phyloP scores from a whole-genome alignment of 345 rosid genomes.

The Lepidium africanum region DNA sequence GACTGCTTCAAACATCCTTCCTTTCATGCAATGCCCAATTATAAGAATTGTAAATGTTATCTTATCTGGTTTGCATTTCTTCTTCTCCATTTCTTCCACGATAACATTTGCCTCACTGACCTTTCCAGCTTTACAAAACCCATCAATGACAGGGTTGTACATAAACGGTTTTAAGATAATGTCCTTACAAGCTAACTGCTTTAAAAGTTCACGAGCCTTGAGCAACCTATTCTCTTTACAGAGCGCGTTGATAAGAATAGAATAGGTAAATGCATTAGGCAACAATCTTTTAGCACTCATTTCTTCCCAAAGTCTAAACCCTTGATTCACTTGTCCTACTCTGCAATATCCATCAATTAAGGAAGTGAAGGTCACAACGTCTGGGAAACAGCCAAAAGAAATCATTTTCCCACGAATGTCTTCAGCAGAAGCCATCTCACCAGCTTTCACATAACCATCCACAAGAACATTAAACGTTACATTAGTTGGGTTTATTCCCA shows the following conservation, averaged over 20 bases:
- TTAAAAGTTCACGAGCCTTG: slow-evolving; percentile 67
- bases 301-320: slow-evolving; percentile 59
- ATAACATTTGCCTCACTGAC: slow-evolving; percentile 70
- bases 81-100: slow-evolving; percentile 65
- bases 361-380: slow-evolving; percentile 73
- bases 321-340: slow-evolving; percentile 49
- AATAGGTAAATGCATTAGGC: slow-evolving; percentile 66
- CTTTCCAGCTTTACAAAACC: slow-evolving; percentile 87
- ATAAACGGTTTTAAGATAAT: slow-evolving; percentile 57
- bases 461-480: slow-evolving; percentile 74
- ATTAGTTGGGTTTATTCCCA: slow-evolving; percentile 43
- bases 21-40: slow-evolving; percentile 89
- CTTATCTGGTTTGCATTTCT: slow-evolving; percentile 73
- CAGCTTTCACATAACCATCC: slow-evolving; percentile 70
- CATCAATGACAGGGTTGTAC: slow-evolving; percentile 90
- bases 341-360: slow-evolving; percentile 85
- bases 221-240: slow-evolving; percentile 66
- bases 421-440: slow-evolving; percentile 49
- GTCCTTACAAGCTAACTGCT: slow-evolving; percentile 41
- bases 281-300: slow-evolving; percentile 48
- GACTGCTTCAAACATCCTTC: slow-evolving; percentile 79
- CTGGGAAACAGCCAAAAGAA: slow-evolving; percentile 45
- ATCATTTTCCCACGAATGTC: slow-evolving; percentile 43
- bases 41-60: slow-evolving; percentile 87
- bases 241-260: slow-evolving; percentile 57